phyloP scores from a whole-genome alignment of 1,284 basidiomycete genomes.

The Naganishia liquefaciens region DNA sequence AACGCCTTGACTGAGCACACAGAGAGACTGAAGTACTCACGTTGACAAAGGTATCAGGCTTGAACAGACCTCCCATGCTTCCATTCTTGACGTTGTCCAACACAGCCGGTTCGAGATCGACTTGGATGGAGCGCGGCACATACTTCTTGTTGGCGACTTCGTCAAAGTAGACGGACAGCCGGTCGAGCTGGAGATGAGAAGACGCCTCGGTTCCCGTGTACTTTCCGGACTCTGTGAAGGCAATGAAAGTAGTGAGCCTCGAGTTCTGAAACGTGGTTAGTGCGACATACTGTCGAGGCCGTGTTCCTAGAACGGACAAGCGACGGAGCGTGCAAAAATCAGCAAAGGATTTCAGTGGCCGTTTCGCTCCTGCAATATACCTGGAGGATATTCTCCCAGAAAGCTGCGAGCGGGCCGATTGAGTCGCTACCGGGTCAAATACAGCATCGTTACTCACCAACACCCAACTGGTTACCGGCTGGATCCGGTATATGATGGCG shows the following conservation, averaged over 20 bases:
- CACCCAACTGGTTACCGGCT: constrained; percentile 30
- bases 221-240: constrained; percentile 16
- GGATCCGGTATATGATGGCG: not conserved
- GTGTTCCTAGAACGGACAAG: constrained; percentile 7
- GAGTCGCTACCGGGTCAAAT: not conserved
- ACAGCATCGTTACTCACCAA: constrained; percentile 5
- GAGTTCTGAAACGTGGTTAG: not conserved
- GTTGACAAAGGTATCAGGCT: constrained; percentile 59
- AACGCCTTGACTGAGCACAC: not conserved
- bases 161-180: constrained; percentile 89
- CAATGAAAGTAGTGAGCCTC: not conserved
- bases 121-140: constrained; percentile 89
- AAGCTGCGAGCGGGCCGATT: not conserved
- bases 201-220: constrained; percentile 35
- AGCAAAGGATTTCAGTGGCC: not conserved
- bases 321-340: not conserved
- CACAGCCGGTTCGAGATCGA: constrained; percentile 94
- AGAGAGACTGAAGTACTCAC: not conserved
- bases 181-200: constrained; percentile 94
- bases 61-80: constrained; percentile 58
- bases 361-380: not conserved
- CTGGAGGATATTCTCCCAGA: constrained; percentile 29
- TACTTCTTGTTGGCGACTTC: constrained; percentile 72
- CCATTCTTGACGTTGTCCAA: constrained; percentile 88
- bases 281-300: constrained; percentile 19